Conservation (phyloP, 768 basidiomycete genomes). For the Leccinum disarticulatum region DNA sequence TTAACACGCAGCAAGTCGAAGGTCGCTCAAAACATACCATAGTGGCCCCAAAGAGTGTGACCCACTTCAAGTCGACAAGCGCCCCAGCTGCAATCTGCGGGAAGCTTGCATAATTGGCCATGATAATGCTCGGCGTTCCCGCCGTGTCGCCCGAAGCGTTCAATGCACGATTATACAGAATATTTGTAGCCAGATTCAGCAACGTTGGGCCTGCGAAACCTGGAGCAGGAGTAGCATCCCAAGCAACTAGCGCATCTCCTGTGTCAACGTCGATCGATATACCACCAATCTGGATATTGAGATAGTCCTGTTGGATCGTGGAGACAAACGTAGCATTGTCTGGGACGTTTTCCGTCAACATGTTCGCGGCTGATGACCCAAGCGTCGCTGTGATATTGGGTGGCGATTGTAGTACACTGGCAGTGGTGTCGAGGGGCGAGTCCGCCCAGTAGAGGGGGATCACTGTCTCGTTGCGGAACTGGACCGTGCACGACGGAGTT, state of each 20-base stretch:
- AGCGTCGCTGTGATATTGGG: slow-evolving; percentile 49
- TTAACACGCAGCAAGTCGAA: background rate
- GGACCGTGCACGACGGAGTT: slow-evolving; percentile 48
- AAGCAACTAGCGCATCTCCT: slow-evolving; percentile 59
- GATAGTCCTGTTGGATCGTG: slow-evolving; percentile 50
- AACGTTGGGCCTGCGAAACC: slow-evolving; percentile 57
- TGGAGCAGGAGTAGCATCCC: slow-evolving; percentile 64
- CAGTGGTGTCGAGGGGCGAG: slow-evolving; percentile 40
- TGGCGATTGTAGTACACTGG: slow-evolving; percentile 51
- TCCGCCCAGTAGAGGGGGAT: slow-evolving; percentile 57
- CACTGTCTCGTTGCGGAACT: slow-evolving; percentile 36
- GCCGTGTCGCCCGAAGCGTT: slow-evolving; percentile 45
- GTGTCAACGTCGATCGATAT: slow-evolving; percentile 57
- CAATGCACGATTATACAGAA: slow-evolving; percentile 62
- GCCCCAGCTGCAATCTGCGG: slow-evolving; percentile 56
- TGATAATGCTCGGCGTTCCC: slow-evolving; percentile 50
- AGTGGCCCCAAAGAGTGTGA: slow-evolving; percentile 68
- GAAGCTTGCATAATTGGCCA: slow-evolving; percentile 56
- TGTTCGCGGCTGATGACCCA: slow-evolving; percentile 37
- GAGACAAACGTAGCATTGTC: slow-evolving; percentile 62
- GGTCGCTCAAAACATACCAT: slow-evolving; percentile 49
- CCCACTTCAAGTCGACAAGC: slow-evolving; percentile 67
- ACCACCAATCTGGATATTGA: slow-evolving; percentile 63
- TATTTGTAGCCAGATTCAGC: slow-evolving; percentile 67
- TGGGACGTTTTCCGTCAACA: slow-evolving; percentile 43